Evolutionary conservation across 2,329 filamentous ascomycete genomes (phyloP), one percentile per base, ranked within the genome.

Genomic region (Elsinoe perseae): DNA sequence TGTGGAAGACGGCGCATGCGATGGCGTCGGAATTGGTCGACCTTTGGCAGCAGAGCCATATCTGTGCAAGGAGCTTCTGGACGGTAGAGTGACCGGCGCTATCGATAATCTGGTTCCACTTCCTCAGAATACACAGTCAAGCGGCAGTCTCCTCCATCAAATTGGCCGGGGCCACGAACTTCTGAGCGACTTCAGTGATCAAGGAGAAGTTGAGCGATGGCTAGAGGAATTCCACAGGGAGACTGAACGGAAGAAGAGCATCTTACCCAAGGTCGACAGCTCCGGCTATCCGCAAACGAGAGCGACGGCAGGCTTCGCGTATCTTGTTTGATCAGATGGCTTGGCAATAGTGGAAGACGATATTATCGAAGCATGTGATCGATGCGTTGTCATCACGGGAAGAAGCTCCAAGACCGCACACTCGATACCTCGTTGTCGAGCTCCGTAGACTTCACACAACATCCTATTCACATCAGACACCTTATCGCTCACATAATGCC

Each of bases 141-240:
- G 64, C 7, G 66, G 65, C 1, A 64, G 60, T 40, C 65, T 67
- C 46, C 48, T 68, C 16, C 65, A 67, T 50, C 66, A 68, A 34
- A 60, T 66, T 20, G 66, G 63, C 0, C 58, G 60, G 4, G 64
- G 62, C 5, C 60, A 66, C n/a, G 54, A 57, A 14, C 18, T 62
- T 30, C 59, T 65, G 7, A 67, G 65, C 50, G 66, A 68, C 57
- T 68, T 62, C 61, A 66, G 65, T 48, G 64, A 65, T 25, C 60
- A 65, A 56, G 58, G 43, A 14, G 66, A 68, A 53, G 65, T 68
- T n/a, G 54, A 63, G 57, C 57, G 65, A 25, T 68, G 64, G 62
- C 43, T 64, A 6, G 61, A 64, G 28, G 64, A 64, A 18, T 60
- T 63, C 32, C 59, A 64, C 36, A 60, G 57, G 50, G 65, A 68